Evolutionary conservation across 495 filamentous ascomycete genomes (phyloP).

Genomic region (Aspergillus leporis): DNA sequence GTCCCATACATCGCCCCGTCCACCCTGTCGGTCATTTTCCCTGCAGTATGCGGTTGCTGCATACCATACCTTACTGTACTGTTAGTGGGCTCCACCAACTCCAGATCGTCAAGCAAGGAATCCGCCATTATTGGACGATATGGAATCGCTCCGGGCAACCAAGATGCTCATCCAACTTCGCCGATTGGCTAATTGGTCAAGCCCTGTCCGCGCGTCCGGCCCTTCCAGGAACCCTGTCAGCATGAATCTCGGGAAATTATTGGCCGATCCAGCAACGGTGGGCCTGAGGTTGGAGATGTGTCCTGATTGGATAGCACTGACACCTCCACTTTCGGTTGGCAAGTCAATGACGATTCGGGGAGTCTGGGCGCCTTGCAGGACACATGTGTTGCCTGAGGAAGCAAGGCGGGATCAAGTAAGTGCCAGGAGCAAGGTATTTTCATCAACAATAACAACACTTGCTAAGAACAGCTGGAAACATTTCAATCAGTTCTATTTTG

Average conservation of each 20-base stretch:
- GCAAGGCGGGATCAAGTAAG: too few species aligned
- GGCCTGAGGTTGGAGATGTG: neutral
- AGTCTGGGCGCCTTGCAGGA: slow-evolving; percentile 1
- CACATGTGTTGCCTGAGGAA: slow-evolving; percentile 3
- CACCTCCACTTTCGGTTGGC: slow-evolving; percentile 4
- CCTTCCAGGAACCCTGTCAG: slow-evolving; percentile 15
- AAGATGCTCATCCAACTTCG: neutral
- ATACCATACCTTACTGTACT: slow-evolving; percentile 18
- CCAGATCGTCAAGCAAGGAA: slow-evolving; percentile 25
- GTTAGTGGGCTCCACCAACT: slow-evolving; percentile 10
- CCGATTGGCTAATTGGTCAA: slow-evolving; percentile 8
- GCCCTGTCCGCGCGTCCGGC: slow-evolving; percentile 23
- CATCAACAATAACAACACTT: neutral
- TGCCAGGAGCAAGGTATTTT: too few species aligned
- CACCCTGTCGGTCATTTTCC: slow-evolving; percentile 5
- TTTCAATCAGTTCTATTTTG: slow-evolving; percentile 10
- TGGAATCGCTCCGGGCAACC: slow-evolving; percentile 12
- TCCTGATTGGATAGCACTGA: slow-evolving; percentile 13
- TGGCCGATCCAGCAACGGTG: slow-evolving; percentile 8
- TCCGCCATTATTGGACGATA: slow-evolving; percentile 23
- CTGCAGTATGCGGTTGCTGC: neutral
- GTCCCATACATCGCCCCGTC: slow-evolving; percentile 1
- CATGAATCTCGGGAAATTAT: slow-evolving; percentile 16
- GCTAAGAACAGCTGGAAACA: neutral
- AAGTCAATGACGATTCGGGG: neutral